A percentile compares a stretch with the other conserved stretches of the same genome.
These are phyloP conservation scores for Leptomonas pyrrhocoris DNA, from an alignment of 208 protist genomes.

Conservation along the genomic window DNA sequence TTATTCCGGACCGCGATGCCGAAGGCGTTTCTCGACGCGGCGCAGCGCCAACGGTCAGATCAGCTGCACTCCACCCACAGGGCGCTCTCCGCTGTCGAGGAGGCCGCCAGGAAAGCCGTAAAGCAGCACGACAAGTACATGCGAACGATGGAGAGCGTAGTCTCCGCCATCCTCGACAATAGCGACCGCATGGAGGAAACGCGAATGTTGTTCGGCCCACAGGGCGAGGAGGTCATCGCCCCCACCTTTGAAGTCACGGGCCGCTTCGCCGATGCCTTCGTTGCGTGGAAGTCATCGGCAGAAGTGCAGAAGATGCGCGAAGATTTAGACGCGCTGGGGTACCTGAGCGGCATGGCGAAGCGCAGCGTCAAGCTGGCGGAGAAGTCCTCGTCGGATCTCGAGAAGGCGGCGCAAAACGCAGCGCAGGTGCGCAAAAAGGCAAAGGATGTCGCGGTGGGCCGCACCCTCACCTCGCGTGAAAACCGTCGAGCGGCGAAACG, in stretches of 20 bases:
- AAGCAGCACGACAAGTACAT: conserved; percentile 15
- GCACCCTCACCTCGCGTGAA: no score
- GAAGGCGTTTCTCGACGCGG: not conserved
- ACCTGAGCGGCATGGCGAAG: conserved; percentile 2
- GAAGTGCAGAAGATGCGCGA: not conserved
- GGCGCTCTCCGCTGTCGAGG: not conserved
- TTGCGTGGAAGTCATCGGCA: not conserved
- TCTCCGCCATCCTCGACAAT: not conserved
- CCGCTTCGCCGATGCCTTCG: not conserved
- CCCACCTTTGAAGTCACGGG: not conserved
- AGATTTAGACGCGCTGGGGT: not conserved
- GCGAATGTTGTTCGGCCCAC: not conserved
- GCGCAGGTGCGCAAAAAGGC: no score
- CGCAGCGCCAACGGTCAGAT: conserved; percentile 4
- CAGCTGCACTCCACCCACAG: conserved; percentile 8
- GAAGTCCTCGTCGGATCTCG: no score
- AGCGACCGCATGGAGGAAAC: conserved; percentile 9
- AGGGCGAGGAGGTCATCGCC: not conserved
- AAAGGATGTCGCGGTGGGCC: not conserved
- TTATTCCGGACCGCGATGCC: no score
- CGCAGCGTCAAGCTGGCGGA: not conserved
- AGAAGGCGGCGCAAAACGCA: not conserved
- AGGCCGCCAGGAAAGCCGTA: not conserved
- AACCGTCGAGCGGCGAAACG: no score
- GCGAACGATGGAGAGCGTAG: not conserved